Evolutionary conservation across 2,329 filamentous ascomycete genomes (phyloP), one percentile per base, ranked within the genome.

Genomic region (Pezicula neosporulosa): DNA sequence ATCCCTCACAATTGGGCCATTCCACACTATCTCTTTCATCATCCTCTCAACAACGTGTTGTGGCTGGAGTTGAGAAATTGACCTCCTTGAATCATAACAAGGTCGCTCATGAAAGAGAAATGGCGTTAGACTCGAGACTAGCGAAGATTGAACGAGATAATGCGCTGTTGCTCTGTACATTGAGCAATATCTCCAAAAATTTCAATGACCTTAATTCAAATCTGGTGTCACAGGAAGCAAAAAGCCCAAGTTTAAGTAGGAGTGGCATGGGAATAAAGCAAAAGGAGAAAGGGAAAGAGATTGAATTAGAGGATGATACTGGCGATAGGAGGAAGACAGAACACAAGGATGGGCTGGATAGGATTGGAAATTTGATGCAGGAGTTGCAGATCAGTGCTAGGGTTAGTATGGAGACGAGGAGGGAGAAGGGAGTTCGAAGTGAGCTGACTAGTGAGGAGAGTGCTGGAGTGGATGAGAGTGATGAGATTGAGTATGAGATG

Each of bases 111-210:
- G 21, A 44, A 30, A 44, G 51, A 8, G 59, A 64, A 38, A 50
- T 45, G 24, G 61, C 63, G 3, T 35, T 63, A n/a, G 58, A 64
- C 45, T 43, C 19, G 0, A 41, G 62, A 9, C 28, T 64, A 18
- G 27, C 33, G 2, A 59, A 50, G 49, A 55, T 64, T 9, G 63
- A 65, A 47, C 51, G 51, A 3, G 62, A 64, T 45, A 64, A 64
- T 33, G 28, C 28, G 15, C 45, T 60, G 4, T 39, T 65, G 16
- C 27, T 62, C 24, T 44, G 44, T 21, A 55, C 60, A 3, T 27
- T 64, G 8, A 53, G 49, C 10, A 54, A 49, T 0, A 60, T 65
- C 10, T 56, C 58, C 28, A 52, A 35, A 15, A 51, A 48, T 12
- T 56, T 63, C 33, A 49, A 50, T 21, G 46, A 58, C 36, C 42